Evolutionary conservation across 345 rosid species (phyloP).

Genomic region (sweet orange (Citrus sinensis)): DNA sequence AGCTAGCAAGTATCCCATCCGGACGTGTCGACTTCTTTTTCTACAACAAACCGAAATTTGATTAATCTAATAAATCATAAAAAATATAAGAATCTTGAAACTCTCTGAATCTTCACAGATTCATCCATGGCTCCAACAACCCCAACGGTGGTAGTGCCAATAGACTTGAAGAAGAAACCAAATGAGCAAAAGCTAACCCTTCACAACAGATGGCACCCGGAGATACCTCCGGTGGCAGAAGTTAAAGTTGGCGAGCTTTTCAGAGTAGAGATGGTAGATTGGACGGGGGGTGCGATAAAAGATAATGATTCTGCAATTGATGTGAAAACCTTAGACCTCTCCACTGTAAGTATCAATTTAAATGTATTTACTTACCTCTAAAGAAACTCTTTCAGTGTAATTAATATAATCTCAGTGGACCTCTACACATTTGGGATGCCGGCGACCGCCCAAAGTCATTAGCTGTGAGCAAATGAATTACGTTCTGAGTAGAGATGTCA

Average conservation of each 20-base stretch:
- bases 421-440: no score
- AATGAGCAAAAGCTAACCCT: slow-evolving; percentile 48
- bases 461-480: no score
- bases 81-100: neutral
- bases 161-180: slow-evolving; percentile 62
- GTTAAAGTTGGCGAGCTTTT: slow-evolving; percentile 50
- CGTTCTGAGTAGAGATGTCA: slow-evolving; percentile 63
- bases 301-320: slow-evolving; percentile 61
- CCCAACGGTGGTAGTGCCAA: slow-evolving; percentile 39
- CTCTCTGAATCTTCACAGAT: neutral
- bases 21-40: neutral
- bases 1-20: neutral
- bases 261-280: slow-evolving; percentile 65
- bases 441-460: no score
- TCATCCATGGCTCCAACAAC: slow-evolving; percentile 33
- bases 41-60: neutral
- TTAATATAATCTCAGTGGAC: no score
- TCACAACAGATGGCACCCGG: slow-evolving; percentile 84
- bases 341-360: slow-evolving; percentile 44
- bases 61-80: neutral
- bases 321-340: slow-evolving; percentile 44
- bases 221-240: slow-evolving; percentile 49
- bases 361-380: neutral
- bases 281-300: slow-evolving; percentile 61
- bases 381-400: neutral